Evolutionary conservation across 768 basidiomycete species (phyloP).

Genomic region (Xanthoconium stramineum): DNA sequence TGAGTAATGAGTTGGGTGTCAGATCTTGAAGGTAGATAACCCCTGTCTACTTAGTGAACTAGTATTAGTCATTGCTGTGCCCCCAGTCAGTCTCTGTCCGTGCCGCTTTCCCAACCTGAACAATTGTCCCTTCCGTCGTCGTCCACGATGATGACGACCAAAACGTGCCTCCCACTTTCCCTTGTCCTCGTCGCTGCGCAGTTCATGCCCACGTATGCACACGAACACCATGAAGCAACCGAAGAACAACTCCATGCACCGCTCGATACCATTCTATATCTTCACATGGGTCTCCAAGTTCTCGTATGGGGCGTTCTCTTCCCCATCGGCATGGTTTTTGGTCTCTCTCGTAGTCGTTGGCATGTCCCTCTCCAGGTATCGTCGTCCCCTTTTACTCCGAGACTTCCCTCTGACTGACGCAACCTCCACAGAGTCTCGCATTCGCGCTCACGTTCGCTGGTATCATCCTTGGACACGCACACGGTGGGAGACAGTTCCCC

Average conservation of each 20-base stretch:
- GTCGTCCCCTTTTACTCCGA: background rate
- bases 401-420: background rate
- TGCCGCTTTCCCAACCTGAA: background rate
- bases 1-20: no score
- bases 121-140: background rate
- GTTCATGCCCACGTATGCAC: slow-evolving; percentile 35
- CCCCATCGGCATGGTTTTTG: slow-evolving; percentile 79
- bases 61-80: background rate
- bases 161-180: background rate
- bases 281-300: slow-evolving; percentile 79
- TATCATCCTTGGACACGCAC: slow-evolving; percentile 82
- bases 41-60: background rate
- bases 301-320: slow-evolving; percentile 84
- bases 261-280: slow-evolving; percentile 74
- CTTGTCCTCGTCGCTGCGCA: slow-evolving; percentile 12
- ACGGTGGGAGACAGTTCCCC: slow-evolving; percentile 75
- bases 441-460: slow-evolving; percentile 70
- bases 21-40: background rate
- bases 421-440: slow-evolving; percentile 50
- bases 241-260: slow-evolving; percentile 65
- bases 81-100: background rate
- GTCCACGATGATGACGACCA: background rate
- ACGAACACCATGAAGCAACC: slow-evolving; percentile 60
- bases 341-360: slow-evolving; percentile 77
- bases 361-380: slow-evolving; percentile 81